Conservation (phyloP, 2,329 filamentous ascomycete genomes). For the Colletotrichum falcatum region DNA sequence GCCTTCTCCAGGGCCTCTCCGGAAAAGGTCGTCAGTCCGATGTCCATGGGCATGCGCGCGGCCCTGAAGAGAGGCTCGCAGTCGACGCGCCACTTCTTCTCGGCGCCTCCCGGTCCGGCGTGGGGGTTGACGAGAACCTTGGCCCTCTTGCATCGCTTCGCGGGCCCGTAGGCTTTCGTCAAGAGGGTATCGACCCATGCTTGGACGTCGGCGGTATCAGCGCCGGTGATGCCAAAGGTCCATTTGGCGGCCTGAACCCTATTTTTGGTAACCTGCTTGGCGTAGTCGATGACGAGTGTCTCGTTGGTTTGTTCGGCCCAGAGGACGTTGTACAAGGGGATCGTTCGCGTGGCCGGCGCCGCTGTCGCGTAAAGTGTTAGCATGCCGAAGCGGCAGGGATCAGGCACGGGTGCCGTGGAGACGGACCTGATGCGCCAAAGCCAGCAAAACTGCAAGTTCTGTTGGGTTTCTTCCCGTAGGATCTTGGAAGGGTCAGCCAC, state of each 20-base stretch:
- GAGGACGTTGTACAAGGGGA: constrained; percentile 86
- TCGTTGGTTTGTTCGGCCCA: constrained; percentile 77
- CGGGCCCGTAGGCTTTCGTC: constrained; percentile 75
- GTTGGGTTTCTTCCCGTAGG: constrained; percentile 34
- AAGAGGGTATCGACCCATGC: constrained; percentile 75
- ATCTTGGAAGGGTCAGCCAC: constrained; percentile 31
- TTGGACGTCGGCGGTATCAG: constrained; percentile 59
- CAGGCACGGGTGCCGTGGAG: not conserved
- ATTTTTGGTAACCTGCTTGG: constrained; percentile 68
- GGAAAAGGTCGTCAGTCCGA: constrained; percentile 75
- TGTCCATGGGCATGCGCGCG: constrained; percentile 80
- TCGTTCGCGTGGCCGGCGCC: constrained; percentile 49
- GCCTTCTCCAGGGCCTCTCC: constrained; percentile 86
- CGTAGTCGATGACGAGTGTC: constrained; percentile 79
- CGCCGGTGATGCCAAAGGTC: constrained; percentile 59
- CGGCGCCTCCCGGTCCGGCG: constrained; percentile 83
- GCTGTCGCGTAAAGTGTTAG: constrained; percentile 11
- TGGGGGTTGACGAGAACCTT: constrained; percentile 94
- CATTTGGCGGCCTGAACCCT: constrained; percentile 71
- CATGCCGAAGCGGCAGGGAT: not conserved
- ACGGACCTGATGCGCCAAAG: constrained; percentile 36
- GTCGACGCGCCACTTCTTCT: constrained; percentile 78
- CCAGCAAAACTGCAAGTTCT: constrained; percentile 42
- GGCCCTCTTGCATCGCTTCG: constrained; percentile 78
- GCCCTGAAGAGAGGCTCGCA: constrained; percentile 87